Conservation (phyloP, 2,329 filamentous ascomycete genomes). For the Trichoderma sp. region DNA sequence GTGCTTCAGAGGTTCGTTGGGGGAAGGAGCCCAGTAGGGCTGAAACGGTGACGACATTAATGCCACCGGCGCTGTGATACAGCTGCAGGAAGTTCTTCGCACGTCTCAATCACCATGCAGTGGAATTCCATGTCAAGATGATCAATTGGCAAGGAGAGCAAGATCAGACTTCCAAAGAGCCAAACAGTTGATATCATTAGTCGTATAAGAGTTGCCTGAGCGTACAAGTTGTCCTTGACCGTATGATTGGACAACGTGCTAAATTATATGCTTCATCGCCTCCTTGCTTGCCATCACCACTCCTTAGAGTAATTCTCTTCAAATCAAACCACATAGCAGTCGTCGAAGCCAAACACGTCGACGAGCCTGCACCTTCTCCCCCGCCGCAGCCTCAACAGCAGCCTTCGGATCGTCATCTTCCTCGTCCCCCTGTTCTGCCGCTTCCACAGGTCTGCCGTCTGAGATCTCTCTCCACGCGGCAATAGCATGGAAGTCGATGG, state of each 20-base stretch:
- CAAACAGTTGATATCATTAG: neutral
- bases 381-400: neutral
- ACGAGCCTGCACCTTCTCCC: neutral
- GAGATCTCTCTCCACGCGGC: constrained; percentile 33
- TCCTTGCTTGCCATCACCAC: neutral
- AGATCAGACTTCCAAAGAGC: neutral
- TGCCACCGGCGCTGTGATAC: neutral
- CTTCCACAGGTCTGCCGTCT: neutral
- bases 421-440: constrained; percentile 32
- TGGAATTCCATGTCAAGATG: neutral
- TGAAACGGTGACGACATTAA: constrained; percentile 3
- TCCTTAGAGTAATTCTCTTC: neutral
- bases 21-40: neutral
- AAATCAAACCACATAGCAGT: constrained; percentile 37
- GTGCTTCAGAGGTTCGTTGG: neutral
- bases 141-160: neutral
- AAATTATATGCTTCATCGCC: neutral
- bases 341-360: constrained; percentile 34
- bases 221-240: neutral
- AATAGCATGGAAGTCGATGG: constrained; percentile 39
- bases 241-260: neutral
- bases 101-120: neutral
- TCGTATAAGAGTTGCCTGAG: neutral
- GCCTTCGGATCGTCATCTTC: constrained; percentile 31
- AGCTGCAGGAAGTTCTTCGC: neutral